Evolutionary conservation across 768 basidiomycete genomes (phyloP), one percentile per base, ranked within the genome.

Genomic region (Termitomyces sp.): DNA sequence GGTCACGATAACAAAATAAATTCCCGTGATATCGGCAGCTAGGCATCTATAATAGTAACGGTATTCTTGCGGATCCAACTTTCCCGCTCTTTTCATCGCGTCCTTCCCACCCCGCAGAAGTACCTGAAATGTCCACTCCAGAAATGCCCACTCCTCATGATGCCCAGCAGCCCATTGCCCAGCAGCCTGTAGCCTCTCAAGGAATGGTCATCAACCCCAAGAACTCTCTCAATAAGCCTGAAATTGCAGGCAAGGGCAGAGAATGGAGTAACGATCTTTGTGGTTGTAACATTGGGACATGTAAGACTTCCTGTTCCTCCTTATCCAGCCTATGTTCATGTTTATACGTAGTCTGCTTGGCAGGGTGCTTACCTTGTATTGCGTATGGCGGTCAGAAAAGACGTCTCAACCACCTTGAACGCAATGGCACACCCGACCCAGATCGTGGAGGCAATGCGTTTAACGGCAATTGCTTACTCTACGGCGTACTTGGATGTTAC

Each of bases 331-430:
- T 46, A 36, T 47, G 32, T 47, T 42, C 22, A 51, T 20, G 36
- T 46, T 16, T 14, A 27, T 27, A 27, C 57, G 24, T 59, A 74
- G 72, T 62, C 57, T 57, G 64, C 29, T 53, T 66, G 36, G 62
- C 76, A 1, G 71, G 66, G 50, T 76, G 63, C 61, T 74, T 65
- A 59, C 75, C 78, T 12, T 78, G 76, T 59, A 62, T 75, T 27
- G 63, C 71, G 9, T 74, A 76, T 53, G 71, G 68, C 18, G 62
- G 72, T 59, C 73, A 73, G 64, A 74, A 67, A 48, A 62, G 68
- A 44, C 72, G 76, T 20, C 44, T 69, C 24, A 61, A 66, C 4
- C 68, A 76, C 52, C 71, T 77, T 41, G 44, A 68, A 14, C 48
- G 56, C 16, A 57, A 66, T 4, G 72, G 71, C 12, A 54, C 61